These are phyloP conservation scores for Coix lacrymajobi DNA, from an alignment of 176 grass and related monocot genomes.

Conservation along the genomic window DNA sequence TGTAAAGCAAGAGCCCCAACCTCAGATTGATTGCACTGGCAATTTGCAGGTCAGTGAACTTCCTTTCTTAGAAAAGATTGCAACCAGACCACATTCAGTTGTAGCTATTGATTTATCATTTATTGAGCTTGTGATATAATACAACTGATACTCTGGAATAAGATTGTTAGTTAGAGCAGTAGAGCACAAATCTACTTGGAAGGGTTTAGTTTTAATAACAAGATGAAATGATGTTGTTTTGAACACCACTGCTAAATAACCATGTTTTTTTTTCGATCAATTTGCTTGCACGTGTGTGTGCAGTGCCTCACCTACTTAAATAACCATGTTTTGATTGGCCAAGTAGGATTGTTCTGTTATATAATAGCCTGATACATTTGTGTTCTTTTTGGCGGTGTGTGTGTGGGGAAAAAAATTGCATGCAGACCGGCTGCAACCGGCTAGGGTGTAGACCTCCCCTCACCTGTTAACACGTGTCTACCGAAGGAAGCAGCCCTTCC, in stretches of 20 bases:
- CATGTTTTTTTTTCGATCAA: too few relatives aligned
- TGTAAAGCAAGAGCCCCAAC: conserved; percentile 83
- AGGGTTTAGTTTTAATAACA: neutral
- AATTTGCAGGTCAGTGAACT: conserved; percentile 66
- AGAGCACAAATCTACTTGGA: neutral
- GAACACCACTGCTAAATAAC: neutral
- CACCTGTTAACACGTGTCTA: too few relatives aligned
- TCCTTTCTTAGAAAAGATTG: conserved; percentile 28
- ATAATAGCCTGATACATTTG: neutral
- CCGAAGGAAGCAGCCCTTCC: too few relatives aligned
- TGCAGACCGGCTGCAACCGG: too few relatives aligned
- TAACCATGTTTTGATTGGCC: neutral
- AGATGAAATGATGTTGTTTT: neutral
- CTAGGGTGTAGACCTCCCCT: too few relatives aligned
- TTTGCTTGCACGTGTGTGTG: too few relatives aligned
- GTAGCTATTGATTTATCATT: conserved; percentile 11
- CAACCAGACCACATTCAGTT: neutral
- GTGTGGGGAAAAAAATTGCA: too few relatives aligned
- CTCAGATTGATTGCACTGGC: conserved; percentile 97
- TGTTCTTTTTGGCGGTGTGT: neutral
- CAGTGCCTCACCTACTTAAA: too few relatives aligned
- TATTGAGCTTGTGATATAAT: conserved; percentile 13
- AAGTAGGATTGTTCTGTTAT: neutral
- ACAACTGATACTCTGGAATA: neutral
- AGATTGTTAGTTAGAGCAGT: neutral